Base-by-base conservation (phyloP, 2,329 filamentous ascomycete genomes). In the Fulvia fulva region DNA sequence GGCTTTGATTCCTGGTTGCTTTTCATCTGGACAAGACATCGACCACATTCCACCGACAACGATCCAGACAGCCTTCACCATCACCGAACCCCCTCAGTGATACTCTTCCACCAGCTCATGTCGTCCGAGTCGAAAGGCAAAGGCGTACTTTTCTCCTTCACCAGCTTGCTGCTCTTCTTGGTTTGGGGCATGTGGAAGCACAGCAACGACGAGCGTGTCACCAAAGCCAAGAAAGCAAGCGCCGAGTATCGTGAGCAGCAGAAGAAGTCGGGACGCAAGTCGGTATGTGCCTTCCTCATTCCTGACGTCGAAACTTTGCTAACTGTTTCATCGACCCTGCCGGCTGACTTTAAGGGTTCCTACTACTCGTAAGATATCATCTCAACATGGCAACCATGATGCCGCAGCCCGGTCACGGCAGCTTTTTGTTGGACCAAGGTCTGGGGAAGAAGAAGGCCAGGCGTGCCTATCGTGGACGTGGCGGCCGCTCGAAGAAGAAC, bases 151-250 rank as follows among this genome's bases (percentile, higher is more conserved):
- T 23, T 51, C 21, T 23, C 26, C 3, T 57, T 57, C 43, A 34
- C 47, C 14, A 22, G 41, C 16, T 21, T 57, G 25, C 26, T 57
- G 9, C 6, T 57, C 41, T 21, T 21, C 26, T 28, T 57, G 3
- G 41, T 57, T 19, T 57, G 28, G 44, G 45, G 44, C n/a, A 19
- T 46, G 41, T 57, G 55, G 55, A 53, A 57, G 28, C 49, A 49
- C 50, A 28, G 34, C 25, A 37, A 53, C 43, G 19, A 32, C 11
- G 49, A 53, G 14, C 55, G 50, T 7, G 49, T 45, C 9, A 23
- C 12, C 14, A 57, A 57, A 34, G 37, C 55, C 25, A 57, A 57
- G 50, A 49, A 57, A 30, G 26, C 45, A 19, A 53, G 49, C 30
- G 43, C 19, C n/a, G 21, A 45, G 22, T 57, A 52, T 25, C 49